Base-by-base conservation (phyloP, 2,329 filamentous ascomycete genomes). In the Calonectria henricotiae region DNA sequence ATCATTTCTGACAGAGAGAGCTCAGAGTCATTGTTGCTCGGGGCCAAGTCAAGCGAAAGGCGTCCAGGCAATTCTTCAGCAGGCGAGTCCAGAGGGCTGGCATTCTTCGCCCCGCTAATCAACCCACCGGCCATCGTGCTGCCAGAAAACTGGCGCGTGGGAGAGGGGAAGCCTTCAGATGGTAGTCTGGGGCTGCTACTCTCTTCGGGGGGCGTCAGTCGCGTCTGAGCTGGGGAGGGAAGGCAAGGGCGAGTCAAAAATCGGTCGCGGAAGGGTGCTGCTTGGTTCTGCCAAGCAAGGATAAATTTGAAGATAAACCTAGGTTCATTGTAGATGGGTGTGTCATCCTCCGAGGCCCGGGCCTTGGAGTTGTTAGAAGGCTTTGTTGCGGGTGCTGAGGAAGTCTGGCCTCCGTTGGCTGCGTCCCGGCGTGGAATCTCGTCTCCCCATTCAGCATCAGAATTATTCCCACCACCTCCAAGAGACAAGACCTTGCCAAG, bases 271-370 rank as follows among this genome's bases (percentile, higher is more conserved):
- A 85, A 84, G 63, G 88, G 85, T 72, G 88, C 85, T 23, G 86
- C 81, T 27, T 88, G 88, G 60, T 87, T 83, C 46, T 90, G 86
- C 86, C 89, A 92, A 70, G 92, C 91, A 2, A 95, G 86, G 11
- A 91, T 90, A 77, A 95, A 95, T 71, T 91, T 93, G 85, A 95
- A 95, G 70, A 90, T 87, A 77, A 89, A 94, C 73, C 87, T 85
- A 79, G 87, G 83, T 79, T 88, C 83, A 74, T 89, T 87, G 69
- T 83, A 88, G 6, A 87, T 82, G 0, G 89, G 89, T 1, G 87
- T 89, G 32, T 87, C 88, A 15, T 82, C 82, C 64, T 89, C 88
- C 2, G 86, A 86, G 13, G 84, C 80, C 1, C 86, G 78, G 0
- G 51, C 27, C 20, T 81, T 65, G 51, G 71, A 81, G 25, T 78